Evolutionary conservation across 805 yeast genomes (phyloP).

Genomic region (Yamadazyma sp.): DNA sequence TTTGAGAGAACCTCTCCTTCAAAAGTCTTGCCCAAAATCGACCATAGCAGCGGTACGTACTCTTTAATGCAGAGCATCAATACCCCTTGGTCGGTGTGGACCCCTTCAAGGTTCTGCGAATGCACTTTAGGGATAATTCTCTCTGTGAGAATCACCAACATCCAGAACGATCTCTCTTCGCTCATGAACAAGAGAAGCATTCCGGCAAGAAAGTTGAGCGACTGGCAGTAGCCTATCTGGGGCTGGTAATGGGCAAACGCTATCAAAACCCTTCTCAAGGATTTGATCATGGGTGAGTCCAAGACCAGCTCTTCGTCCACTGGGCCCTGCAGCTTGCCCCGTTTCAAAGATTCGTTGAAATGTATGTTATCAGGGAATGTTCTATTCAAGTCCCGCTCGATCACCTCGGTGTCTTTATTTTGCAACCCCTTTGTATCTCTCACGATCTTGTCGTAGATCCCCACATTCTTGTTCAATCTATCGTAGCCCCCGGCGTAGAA

Average conservation of each 20-base stretch:
- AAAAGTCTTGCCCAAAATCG: slow-evolving; percentile 39
- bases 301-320: slow-evolving; percentile 37
- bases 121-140: slow-evolving; percentile 88
- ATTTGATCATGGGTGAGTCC: slow-evolving; percentile 56
- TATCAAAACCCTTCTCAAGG: slow-evolving; percentile 75
- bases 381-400: slow-evolving; percentile 89
- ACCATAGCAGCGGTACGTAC: slow-evolving; percentile 81
- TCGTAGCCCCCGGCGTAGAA: slow-evolving; percentile 87
- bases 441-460: slow-evolving; percentile 71
- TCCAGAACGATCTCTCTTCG: slow-evolving; percentile 93
- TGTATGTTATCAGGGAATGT: slow-evolving; percentile 93
- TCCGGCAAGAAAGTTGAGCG: slow-evolving; percentile 90
- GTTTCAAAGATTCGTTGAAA: slow-evolving; percentile 48
- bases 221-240: slow-evolving; percentile 92
- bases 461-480: slow-evolving; percentile 62
- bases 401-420: slow-evolving; percentile 85
- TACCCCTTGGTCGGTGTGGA: slow-evolving; percentile 92
- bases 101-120: slow-evolving; percentile 87
- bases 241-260: slow-evolving; percentile 88
- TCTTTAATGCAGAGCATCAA: slow-evolving; percentile 83
- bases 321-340: background rate
- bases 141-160: slow-evolving; percentile 88
- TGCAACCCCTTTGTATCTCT: slow-evolving; percentile 51
- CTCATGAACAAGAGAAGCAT: slow-evolving; percentile 77
- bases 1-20: slow-evolving; percentile 42